phyloP scores from a whole-genome alignment of 768 basidiomycete species.

The Steccherinum ochraceum region DNA sequence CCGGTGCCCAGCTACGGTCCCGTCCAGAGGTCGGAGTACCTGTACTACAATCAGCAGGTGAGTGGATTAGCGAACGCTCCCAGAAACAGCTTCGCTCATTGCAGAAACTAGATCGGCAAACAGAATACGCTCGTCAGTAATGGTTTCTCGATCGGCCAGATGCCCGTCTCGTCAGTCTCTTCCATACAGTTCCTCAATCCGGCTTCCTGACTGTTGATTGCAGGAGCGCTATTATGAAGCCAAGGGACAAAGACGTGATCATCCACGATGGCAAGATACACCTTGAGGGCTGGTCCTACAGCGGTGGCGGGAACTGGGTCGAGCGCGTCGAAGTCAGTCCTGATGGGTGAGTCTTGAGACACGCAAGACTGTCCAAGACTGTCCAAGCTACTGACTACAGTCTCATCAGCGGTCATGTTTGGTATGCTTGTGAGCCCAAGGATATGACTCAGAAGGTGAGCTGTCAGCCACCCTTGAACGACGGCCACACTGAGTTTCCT shows the following conservation, averaged over 20 bases:
- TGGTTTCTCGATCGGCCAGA: slow-evolving; percentile 51
- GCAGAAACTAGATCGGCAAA: slow-evolving; percentile 37
- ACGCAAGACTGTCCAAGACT: background rate
- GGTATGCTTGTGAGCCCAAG: slow-evolving; percentile 41
- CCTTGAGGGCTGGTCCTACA: slow-evolving; percentile 27
- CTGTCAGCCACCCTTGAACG: background rate
- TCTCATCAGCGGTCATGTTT: slow-evolving; percentile 39
- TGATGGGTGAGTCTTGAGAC: slow-evolving; percentile 30
- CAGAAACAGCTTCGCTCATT: background rate
- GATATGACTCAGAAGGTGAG: slow-evolving; percentile 43
- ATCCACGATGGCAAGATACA: slow-evolving; percentile 43
- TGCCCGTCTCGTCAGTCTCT: slow-evolving; percentile 49
- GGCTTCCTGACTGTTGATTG: background rate
- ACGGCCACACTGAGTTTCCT: no score
- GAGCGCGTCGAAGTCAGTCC: slow-evolving; percentile 49
- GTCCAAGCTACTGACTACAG: background rate
- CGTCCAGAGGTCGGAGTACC: slow-evolving; percentile 46
- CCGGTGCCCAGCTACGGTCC: slow-evolving; percentile 43
- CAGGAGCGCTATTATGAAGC: slow-evolving; percentile 45
- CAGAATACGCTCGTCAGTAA: slow-evolving; percentile 46
- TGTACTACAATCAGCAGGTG: slow-evolving; percentile 46
- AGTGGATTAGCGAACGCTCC: background rate
- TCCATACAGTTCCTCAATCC: background rate
- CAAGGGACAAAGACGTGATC: slow-evolving; percentile 37
- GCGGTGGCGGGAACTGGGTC: slow-evolving; percentile 43